Conservation (phyloP, 345 rosid genomes). For the Carallia pectinifolia region DNA sequence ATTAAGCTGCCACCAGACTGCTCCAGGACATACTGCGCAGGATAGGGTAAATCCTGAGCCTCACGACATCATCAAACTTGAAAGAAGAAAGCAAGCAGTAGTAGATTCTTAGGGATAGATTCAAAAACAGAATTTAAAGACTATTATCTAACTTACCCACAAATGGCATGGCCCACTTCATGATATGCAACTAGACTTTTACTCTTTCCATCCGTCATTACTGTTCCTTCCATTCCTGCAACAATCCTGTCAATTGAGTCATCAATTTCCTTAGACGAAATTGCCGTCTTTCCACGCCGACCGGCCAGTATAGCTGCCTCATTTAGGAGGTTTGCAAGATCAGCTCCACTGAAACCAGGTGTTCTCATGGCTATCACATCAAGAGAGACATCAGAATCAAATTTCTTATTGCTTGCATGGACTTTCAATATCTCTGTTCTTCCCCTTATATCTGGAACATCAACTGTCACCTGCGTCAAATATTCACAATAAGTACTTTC, state of each 20-base stretch:
- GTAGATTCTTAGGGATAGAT: neutral
- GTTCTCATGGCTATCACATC: conserved; percentile 94
- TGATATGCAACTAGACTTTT: conserved; percentile 96
- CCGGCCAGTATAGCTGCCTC: conserved; percentile 97
- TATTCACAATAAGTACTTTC: conserved; percentile 17
- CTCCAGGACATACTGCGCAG: too few species aligned
- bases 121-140: neutral
- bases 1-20: too few species aligned
- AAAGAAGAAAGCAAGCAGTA: neutral
- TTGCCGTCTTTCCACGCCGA: conserved; percentile 76
- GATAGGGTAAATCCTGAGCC: too few species aligned
- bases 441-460: conserved; percentile 86
- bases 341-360: conserved; percentile 97
- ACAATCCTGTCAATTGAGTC: conserved; percentile 95
- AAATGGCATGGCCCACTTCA: conserved; percentile 94
- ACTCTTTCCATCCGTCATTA: conserved; percentile 96
- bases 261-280: conserved; percentile 88
- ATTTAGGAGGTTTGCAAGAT: conserved; percentile 91
- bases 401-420: conserved; percentile 82
- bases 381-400: conserved; percentile 76
- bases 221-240: conserved; percentile 99
- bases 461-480: conserved; percentile 68
- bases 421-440: conserved; percentile 91
- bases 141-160: conserved; percentile 61
- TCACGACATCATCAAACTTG: neutral